phyloP scores from a whole-genome alignment of 352 stramenopile genomes.

The Paralagenidium karlingii region DNA sequence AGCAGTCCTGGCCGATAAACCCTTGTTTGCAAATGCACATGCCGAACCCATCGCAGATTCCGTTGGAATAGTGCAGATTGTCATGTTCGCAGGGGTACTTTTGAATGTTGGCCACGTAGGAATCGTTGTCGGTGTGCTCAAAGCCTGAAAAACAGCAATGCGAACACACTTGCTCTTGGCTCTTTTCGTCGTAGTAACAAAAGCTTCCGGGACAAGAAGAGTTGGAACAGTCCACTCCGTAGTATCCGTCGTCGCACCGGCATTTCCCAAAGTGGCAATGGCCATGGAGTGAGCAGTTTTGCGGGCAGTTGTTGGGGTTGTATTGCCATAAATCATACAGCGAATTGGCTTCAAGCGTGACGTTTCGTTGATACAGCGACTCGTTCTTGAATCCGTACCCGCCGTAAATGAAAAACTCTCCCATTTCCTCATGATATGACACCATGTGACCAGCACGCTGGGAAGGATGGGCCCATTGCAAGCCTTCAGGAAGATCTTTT shows the following conservation, averaged over 20 bases:
- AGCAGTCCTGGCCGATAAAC: conserved; percentile 88
- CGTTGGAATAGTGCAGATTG: conserved; percentile 87
- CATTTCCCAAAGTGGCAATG: conserved; percentile 88
- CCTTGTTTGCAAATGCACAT: conserved; percentile 90
- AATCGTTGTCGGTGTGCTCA: conserved; percentile 77
- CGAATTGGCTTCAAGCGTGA: conserved; percentile 37
- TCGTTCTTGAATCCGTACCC: conserved; percentile 68
- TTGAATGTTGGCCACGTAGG: conserved; percentile 82
- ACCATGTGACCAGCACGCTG: conserved; percentile 77
- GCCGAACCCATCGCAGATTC: conserved; percentile 93
- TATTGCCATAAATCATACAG: conserved; percentile 87
- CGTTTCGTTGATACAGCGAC: conserved; percentile 38
- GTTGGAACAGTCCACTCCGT: conserved; percentile 94
- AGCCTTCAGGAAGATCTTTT: conserved; percentile 28
- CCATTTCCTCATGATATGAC: conserved; percentile 58
- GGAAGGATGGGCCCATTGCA: conserved; percentile 79
- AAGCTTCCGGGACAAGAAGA: conserved; percentile 88
- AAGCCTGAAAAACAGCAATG: conserved; percentile 91
- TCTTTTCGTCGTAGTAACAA: conserved; percentile 85
- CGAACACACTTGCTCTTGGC: conserved; percentile 74
- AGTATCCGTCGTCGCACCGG: conserved; percentile 91
- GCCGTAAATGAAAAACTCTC: conserved; percentile 84
- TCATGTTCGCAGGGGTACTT: conserved; percentile 80
- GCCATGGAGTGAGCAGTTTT: conserved; percentile 90
- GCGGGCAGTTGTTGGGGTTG: conserved; percentile 80